Evolutionary conservation across 768 basidiomycete genomes (phyloP), one percentile per base, ranked within the genome.

Genomic region (Postia placenta): DNA sequence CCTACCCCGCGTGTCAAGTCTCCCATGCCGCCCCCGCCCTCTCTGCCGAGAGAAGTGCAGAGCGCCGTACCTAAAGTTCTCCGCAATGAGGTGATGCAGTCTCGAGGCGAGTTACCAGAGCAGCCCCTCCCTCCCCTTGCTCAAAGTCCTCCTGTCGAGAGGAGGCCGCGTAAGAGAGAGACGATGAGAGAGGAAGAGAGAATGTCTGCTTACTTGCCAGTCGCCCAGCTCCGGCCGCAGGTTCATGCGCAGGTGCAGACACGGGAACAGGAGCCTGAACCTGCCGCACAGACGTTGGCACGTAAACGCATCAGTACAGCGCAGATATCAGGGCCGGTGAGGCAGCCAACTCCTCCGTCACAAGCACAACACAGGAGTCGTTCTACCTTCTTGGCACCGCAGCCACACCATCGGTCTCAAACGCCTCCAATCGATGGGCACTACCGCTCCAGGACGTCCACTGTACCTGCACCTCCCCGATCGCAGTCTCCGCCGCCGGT

Each of bases 201-300:
- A 3, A 39, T 47, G 37, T 37, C 47, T 0, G 42, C 45, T 3
- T 55, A 56, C 40, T 38, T 53, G 4, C 52, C 58, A 2, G 53
- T 55, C 2, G 52, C 58, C 11, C 59, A 59, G 22, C 36, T 54
- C 22, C 53, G 55, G 1, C 47, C 55, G 3, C 53, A 53, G 30
- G 17, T 39, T 33, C 54, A 54, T 19, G 20, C 45, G 7, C 54
- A 49, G 39, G 14, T 50, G 37, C 46, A 37, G 22, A 2, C 25
- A 3, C 39, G 45, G 35, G 50, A 15, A 11, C 43, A 11, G 14
- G 25, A 4, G 4, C 46, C 24, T 38, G 37, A 19, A 30, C 19
- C 7, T 33, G 19, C 38, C 11, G n/a, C 33, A 20, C 26, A 14
- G 45, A 44, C 37, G 26, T 52, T 9, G 46, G 51, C 36, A n/a